A percentile compares a stretch with the other conserved stretches of the same genome.
Evolutionary conservation across 495 filamentous ascomycete species (phyloP).

Genomic region (Hypoxylon fragiforme): DNA sequence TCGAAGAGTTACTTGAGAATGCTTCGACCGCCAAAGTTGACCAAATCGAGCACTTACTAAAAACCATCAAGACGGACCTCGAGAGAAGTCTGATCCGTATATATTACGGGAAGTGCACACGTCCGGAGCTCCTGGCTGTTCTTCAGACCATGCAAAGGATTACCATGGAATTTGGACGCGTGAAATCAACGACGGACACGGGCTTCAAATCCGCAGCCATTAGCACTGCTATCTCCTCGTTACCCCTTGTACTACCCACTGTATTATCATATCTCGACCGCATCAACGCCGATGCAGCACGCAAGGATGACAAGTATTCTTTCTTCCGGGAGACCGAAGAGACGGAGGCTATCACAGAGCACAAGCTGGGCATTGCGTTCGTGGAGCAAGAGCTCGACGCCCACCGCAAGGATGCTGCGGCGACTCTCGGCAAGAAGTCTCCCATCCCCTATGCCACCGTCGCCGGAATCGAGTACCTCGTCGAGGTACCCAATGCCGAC

Average conservation of each 20-base stretch:
- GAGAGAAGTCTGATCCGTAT: conserved; percentile 93
- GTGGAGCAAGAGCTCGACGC: conserved; percentile 85
- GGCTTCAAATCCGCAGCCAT: conserved; percentile 76
- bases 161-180: conserved; percentile 67
- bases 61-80: conserved; percentile 75
- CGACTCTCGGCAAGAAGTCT: conserved; percentile 67
- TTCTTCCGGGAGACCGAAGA: conserved; percentile 91
- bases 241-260: conserved; percentile 74
- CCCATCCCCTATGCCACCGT: conserved; percentile 77
- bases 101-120: conserved; percentile 93
- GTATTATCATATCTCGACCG: conserved; percentile 75
- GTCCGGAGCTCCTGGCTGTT: conserved; percentile 83
- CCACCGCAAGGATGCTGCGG: conserved; percentile 70
- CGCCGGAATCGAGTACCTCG: conserved; percentile 88
- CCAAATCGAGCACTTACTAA: conserved; percentile 69
- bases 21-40: conserved; percentile 68
- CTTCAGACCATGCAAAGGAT: conserved; percentile 85
- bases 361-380: conserved; percentile 88
- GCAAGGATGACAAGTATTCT: conserved; percentile 84
- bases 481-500: conserved; percentile 81
- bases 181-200: conserved; percentile 66
- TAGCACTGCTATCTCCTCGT: conserved; percentile 69
- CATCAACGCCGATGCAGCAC: conserved; percentile 84
- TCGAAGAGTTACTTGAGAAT: conserved; percentile 82
- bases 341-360: conserved; percentile 78